Evolutionary conservation across 768 basidiomycete genomes (phyloP).

Genomic region (Mycena pura): DNA sequence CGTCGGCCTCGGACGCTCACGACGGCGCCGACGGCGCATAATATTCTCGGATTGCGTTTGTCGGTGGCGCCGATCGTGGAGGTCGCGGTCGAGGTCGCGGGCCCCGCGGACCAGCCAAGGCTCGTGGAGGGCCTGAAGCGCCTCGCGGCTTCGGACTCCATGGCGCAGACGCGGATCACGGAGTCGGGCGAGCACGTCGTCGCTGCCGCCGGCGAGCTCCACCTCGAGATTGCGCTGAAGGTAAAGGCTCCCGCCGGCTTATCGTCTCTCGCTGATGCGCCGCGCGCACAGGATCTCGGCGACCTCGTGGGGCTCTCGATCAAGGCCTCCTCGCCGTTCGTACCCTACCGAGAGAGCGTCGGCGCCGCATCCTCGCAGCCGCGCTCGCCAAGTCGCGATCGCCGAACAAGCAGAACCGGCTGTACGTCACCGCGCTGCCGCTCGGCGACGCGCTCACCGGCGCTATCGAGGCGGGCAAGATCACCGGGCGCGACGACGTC

Average conservation of each 20-base stretch:
- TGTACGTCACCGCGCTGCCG: conserved; percentile 92
- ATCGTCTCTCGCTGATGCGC: background rate
- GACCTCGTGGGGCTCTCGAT: conserved; percentile 99
- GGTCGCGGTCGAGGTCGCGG: conserved; percentile 99
- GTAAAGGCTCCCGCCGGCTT: no score
- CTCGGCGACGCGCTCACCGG: conserved; percentile 91
- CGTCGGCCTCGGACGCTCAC: conserved; percentile 97
- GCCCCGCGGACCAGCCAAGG: conserved; percentile 97
- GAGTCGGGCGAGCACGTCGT: conserved; percentile 98
- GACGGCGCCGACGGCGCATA: conserved; percentile 97
- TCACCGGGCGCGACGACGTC: conserved; percentile 94
- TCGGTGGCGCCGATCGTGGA: conserved; percentile 99
- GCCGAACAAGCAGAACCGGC: conserved; percentile 99
- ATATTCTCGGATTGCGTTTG: conserved; percentile 99
- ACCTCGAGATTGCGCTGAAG: conserved; percentile 99
- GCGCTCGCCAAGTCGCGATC: conserved; percentile 96
- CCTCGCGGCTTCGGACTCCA: conserved; percentile 99
- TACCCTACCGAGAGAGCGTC: conserved; percentile 97
- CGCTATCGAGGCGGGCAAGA: conserved; percentile 87
- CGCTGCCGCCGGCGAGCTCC: conserved; percentile 98
- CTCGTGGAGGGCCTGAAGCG: conserved; percentile 99
- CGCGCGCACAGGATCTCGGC: conserved; percentile 99
- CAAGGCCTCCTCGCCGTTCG: conserved; percentile 96
- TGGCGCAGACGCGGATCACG: conserved; percentile 92
- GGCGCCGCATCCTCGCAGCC: conserved; percentile 93